Conservation (phyloP, 805 yeast genomes). For the Grigorovia transvaalensis region DNA sequence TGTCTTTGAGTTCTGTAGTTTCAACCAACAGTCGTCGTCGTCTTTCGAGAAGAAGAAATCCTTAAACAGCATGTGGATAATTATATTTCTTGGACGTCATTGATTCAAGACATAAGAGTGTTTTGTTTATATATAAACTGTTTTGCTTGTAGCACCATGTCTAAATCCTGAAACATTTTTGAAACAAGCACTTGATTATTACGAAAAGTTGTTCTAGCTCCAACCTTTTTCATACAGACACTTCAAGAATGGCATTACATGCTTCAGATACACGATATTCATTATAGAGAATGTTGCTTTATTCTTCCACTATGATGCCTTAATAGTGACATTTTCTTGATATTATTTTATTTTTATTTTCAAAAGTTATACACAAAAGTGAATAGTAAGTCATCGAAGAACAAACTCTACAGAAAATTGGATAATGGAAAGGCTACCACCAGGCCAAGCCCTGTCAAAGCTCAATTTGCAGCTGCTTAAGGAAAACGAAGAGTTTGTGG, state of each 20-base stretch:
- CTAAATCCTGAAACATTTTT: not conserved
- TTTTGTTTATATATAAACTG: not conserved
- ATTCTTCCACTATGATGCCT: not conserved
- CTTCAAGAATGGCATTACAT: not conserved
- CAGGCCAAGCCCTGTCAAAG: constrained; percentile 2
- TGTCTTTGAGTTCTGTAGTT: constrained; percentile 13
- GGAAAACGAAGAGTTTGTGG: constrained; percentile 19
- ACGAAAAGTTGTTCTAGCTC: not conserved
- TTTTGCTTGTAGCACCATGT: not conserved
- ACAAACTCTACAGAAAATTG: too few relatives aligned
- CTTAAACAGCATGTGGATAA: not conserved
- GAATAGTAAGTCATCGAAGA: too few relatives aligned
- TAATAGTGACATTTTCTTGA: not conserved
- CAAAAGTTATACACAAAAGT: too few relatives aligned
- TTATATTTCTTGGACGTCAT: too few relatives aligned
- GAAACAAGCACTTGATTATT: not conserved
- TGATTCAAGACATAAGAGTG: not conserved
- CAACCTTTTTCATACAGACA: not conserved
- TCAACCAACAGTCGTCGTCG: constrained; percentile 5
- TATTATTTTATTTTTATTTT: too few relatives aligned
- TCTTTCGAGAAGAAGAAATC: constrained; percentile 1
- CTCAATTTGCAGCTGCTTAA: constrained; percentile 21
- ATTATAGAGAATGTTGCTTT: not conserved
- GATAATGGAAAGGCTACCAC: not conserved
- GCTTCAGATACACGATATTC: not conserved